These are phyloP conservation scores for Emmonsiellopsis sp. DNA, from an alignment of 2,329 filamentous ascomycete genomes.

Conservation along the genomic window DNA sequence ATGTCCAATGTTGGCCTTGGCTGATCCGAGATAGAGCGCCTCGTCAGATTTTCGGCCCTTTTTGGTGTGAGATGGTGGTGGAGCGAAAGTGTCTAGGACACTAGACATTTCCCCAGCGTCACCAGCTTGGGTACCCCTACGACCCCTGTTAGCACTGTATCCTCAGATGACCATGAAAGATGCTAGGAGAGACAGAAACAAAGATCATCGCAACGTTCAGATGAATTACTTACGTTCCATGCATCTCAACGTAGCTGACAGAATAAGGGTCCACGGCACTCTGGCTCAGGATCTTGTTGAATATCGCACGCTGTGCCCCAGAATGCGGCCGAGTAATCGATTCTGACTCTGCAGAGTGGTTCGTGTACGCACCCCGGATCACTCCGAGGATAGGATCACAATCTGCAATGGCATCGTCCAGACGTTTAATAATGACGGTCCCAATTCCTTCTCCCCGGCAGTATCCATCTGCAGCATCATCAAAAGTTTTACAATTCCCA, in stretches of 20 bases:
- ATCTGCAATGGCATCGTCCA: constrained; percentile 67
- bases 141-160: too few relatives aligned
- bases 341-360: constrained; percentile 71
- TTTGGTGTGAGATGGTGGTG: constrained; percentile 14
- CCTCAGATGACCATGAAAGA: too few relatives aligned
- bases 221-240: constrained; percentile 49
- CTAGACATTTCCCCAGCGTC: constrained; percentile 76
- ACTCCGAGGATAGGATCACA: constrained; percentile 62
- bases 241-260: constrained; percentile 78
- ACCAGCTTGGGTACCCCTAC: constrained; percentile 64
- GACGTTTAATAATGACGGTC: constrained; percentile 65
- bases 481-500: constrained; percentile 73
- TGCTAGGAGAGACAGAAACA: too few relatives aligned
- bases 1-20: constrained; percentile 58
- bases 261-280: constrained; percentile 67
- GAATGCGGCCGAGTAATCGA: constrained; percentile 79
- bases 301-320: constrained; percentile 63
- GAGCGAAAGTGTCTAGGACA: constrained; percentile 56
- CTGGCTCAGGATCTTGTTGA: constrained; percentile 59
- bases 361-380: constrained; percentile 65
- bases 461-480: constrained; percentile 71
- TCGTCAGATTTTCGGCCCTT: background rate
- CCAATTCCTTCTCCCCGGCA: constrained; percentile 72
- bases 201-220: too few relatives aligned
- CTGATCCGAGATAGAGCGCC: constrained; percentile 36